A percentile compares a stretch with the other conserved stretches of the same genome.
These are phyloP conservation scores for Podospora anserina DNA, from an alignment of 495 filamentous ascomycete genomes.

Conservation along the genomic window DNA sequence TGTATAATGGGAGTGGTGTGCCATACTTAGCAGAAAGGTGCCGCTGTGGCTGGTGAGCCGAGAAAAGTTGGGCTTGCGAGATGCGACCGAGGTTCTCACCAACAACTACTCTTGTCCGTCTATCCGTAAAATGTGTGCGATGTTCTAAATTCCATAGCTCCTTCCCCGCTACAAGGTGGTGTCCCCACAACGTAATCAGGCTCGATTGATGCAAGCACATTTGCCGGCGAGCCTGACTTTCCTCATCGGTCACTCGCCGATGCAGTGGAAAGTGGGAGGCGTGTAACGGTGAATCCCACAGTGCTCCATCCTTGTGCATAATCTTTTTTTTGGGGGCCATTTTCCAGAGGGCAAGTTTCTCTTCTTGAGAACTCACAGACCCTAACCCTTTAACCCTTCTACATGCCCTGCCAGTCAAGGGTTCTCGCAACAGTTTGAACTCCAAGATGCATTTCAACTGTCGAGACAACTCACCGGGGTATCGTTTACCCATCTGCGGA, in stretches of 20 bases:
- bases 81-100: neutral
- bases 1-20: neutral
- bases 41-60: neutral
- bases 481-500: neutral
- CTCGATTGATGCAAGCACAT: conserved; percentile 4
- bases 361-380: neutral
- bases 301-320: neutral
- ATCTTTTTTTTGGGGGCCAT: neutral
- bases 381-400: too few species aligned
- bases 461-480: neutral
- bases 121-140: neutral
- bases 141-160: neutral
- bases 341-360: neutral
- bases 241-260: conserved; percentile 4
- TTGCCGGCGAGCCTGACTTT: conserved; percentile 1
- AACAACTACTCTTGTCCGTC: neutral
- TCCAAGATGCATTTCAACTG: too few species aligned
- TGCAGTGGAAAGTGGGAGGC: too few species aligned
- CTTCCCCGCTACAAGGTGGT: neutral
- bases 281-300: too few species aligned
- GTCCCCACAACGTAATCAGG: conserved; percentile 4
- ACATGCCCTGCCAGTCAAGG: too few species aligned
- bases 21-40: neutral
- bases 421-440: too few species aligned
- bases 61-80: neutral